phyloP scores from a whole-genome alignment of 2,329 filamentous ascomycete species.

The Pseudocercospora pini-densiflorae region DNA sequence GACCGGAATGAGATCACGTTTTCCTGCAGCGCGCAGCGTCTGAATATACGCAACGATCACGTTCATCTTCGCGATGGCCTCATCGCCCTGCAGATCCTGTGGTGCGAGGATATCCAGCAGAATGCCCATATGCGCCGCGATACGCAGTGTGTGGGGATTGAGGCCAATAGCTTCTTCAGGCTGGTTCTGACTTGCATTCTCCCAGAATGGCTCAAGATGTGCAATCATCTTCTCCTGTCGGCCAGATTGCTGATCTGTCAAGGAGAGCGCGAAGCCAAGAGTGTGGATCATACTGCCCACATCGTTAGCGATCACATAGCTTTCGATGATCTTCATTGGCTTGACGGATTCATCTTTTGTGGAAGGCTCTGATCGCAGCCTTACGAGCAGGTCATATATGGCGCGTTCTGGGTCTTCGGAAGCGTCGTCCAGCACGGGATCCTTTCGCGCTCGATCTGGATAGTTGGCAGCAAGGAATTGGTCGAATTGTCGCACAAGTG shows the following conservation, averaged over 20 bases:
- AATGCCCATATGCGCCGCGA: constrained; percentile 62
- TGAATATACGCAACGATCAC: constrained; percentile 82
- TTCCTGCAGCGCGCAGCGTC: constrained; percentile 71
- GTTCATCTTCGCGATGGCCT: constrained; percentile 66
- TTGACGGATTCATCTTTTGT: constrained; percentile 64
- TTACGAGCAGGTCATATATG: constrained; percentile 59
- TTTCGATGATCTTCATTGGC: constrained; percentile 76
- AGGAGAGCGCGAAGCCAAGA: constrained; percentile 49
- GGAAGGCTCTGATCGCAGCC: constrained; percentile 61
- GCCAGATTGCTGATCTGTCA: constrained; percentile 38
- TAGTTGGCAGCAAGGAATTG: constrained; percentile 65
- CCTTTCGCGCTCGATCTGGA: constrained; percentile 62
- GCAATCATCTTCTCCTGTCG: constrained; percentile 32
- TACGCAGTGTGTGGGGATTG: constrained; percentile 50
- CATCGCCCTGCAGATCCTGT: constrained; percentile 49
- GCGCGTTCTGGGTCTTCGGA: constrained; percentile 54
- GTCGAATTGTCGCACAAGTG: constrained; percentile 80
- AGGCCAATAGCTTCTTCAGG: constrained; percentile 42
- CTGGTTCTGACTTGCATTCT: constrained; percentile 20
- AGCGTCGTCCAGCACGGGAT: constrained; percentile 33
- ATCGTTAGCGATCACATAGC: constrained; percentile 71
- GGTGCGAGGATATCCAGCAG: constrained; percentile 59
- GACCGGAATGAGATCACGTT: constrained; percentile 80
- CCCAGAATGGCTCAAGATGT: constrained; percentile 29
- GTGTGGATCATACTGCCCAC: constrained; percentile 49